Conservation (phyloP, 1,284 basidiomycete genomes). For the Hemileia vastatrix region DNA sequence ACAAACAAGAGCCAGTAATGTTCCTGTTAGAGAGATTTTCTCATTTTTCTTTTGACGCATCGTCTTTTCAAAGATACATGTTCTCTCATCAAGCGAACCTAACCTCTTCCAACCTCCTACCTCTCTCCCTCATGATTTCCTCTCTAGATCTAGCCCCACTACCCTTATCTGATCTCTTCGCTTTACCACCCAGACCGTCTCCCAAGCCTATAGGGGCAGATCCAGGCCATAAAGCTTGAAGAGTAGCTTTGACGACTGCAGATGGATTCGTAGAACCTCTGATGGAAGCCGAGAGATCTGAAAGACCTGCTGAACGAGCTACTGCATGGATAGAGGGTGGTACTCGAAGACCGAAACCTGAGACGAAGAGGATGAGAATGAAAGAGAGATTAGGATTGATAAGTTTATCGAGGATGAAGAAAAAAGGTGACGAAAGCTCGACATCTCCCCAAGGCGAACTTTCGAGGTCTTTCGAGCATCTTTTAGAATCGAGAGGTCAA, state of each 20-base stretch:
- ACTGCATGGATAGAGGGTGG: slow-evolving; percentile 40
- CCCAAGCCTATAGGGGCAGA: slow-evolving; percentile 38
- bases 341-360: slow-evolving; percentile 41
- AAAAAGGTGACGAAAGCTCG: neutral
- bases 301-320: slow-evolving; percentile 37
- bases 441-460: too few species aligned
- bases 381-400: neutral
- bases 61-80: too few species aligned
- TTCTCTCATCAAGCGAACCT: neutral
- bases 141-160: slow-evolving; percentile 31
- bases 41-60: too few species aligned
- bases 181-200: slow-evolving; percentile 35
- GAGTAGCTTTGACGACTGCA: slow-evolving; percentile 39
- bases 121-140: slow-evolving; percentile 36
- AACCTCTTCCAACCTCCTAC: slow-evolving; percentile 35
- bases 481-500: too few species aligned
- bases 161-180: slow-evolving; percentile 35
- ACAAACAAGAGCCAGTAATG: too few species aligned
- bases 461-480: too few species aligned
- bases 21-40: too few species aligned
- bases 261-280: slow-evolving; percentile 39
- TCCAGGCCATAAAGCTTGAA: slow-evolving; percentile 38
- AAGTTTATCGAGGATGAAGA: neutral
- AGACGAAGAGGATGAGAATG: neutral
- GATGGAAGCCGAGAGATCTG: slow-evolving; percentile 39